phyloP scores from a whole-genome alignment of 208 protist species.

The Trypanosoma vivax region DNA sequence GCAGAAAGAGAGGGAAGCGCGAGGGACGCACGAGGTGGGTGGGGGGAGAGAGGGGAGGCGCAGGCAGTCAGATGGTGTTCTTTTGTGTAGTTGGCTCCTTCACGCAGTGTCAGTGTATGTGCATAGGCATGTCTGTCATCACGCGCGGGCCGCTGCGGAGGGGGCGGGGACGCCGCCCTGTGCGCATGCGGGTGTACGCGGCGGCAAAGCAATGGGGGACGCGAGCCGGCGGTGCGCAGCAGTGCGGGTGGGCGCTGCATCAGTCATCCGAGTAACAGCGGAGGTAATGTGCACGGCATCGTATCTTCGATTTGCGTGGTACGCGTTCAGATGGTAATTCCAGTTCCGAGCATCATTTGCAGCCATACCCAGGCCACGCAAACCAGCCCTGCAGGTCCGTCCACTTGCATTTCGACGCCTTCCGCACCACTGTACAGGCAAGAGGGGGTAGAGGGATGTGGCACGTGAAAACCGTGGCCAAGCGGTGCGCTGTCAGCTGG shows the following conservation, averaged over 20 bases:
- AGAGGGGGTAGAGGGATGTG: neutral
- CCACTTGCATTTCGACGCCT: too few species aligned
- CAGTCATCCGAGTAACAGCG: conserved; percentile 26
- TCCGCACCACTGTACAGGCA: too few species aligned
- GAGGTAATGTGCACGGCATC: conserved; percentile 22
- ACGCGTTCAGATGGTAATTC: conserved; percentile 29
- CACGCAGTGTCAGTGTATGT: conserved; percentile 9
- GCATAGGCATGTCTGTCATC: conserved; percentile 8
- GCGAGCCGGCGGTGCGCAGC: too few species aligned
- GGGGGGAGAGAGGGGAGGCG: too few species aligned
- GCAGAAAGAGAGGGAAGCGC: neutral
- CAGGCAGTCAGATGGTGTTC: neutral
- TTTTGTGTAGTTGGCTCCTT: conserved; percentile 3
- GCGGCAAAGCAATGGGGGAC: too few species aligned
- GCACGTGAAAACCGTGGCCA: neutral
- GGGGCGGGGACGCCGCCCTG: too few species aligned
- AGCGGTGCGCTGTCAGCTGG: conserved; percentile 19
- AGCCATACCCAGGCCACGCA: too few species aligned
- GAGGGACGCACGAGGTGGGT: too few species aligned
- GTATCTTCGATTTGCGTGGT: conserved; percentile 11
- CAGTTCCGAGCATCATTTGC: conserved; percentile 17
- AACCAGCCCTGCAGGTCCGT: too few species aligned
- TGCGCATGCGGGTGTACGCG: too few species aligned
- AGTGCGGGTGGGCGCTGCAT: conserved; percentile 11
- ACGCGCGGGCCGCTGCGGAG: neutral